Base-by-base conservation (phyloP, 2,329 filamentous ascomycete genomes). In the Ciborinia camelliae region DNA sequence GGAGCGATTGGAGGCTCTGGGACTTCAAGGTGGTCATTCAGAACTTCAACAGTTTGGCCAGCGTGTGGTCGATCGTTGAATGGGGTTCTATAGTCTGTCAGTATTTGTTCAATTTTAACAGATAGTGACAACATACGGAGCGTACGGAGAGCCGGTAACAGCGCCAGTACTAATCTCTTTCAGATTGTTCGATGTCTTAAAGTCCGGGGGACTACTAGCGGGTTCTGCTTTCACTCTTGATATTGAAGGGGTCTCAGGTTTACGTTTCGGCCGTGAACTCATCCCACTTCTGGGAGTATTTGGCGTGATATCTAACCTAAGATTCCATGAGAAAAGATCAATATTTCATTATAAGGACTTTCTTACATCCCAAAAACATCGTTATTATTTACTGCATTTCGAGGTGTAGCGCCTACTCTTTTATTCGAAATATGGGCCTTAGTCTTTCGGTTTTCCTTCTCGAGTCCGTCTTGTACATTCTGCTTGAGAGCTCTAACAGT, bases 341-440 rank as follows among this genome's bases (percentile, higher is more conserved):
- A 26, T 15, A 14, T 9, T 57, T 8, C 32, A 30, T 9, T 15
- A 26, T 43, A 18, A 26, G n/a, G 47, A 14, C 12, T 41, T 62
- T 72, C 84, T 71, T 77, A 90, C 90, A 97, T 92, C 66, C 90
- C 92, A 76, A 94, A 93, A 35, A 97, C 86, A 81, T 97, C 89
- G 8, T 82, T 82, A 50, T 79, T 79, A 62, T 77, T 80, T 12
- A 76, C 79, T 7, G 78, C 79, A 54, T 85, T 81, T 55, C 90
- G 86, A 37, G 88, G 87, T 50, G 88, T 88, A 6, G 85, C 85
- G 39, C 80, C 82, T 54, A 79, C 78, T 67, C 86, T 85, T 75
- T 84, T 86, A 73, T 89, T 90, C 68, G 87, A 82, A 70, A 85
- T 79, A 71, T 89, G 84, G 8, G 81, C 81, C 73, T 89, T 90